Evolutionary conservation across 2,329 filamentous ascomycete genomes (phyloP).

Genomic region (Alternaria sp.): DNA sequence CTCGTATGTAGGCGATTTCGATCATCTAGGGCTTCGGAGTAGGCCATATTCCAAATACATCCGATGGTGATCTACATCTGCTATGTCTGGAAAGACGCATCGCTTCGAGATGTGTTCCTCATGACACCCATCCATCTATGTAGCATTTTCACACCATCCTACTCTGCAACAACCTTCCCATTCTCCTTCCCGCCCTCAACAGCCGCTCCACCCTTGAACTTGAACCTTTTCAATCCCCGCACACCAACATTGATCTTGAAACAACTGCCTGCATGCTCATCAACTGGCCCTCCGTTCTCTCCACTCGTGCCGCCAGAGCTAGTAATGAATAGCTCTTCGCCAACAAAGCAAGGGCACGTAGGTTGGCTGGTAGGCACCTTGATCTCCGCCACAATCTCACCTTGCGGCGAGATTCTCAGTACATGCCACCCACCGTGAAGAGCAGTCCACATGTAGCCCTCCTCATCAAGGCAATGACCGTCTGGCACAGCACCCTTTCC

Average conservation of each 20-base stretch:
- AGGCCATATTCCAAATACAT: neutral
- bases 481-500: slow-evolving; percentile 68
- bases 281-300: slow-evolving; percentile 67
- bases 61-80: neutral
- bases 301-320: slow-evolving; percentile 60
- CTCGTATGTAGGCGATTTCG: neutral
- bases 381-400: slow-evolving; percentile 76
- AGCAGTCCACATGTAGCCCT: slow-evolving; percentile 89
- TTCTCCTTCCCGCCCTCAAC: slow-evolving; percentile 39
- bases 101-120: neutral
- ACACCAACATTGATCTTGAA: slow-evolving; percentile 81
- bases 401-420: slow-evolving; percentile 73
- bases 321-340: slow-evolving; percentile 77
- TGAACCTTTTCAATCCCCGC: slow-evolving; percentile 57
- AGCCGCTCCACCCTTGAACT: slow-evolving; percentile 40
- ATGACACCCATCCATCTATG: neutral
- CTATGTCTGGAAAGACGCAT: neutral
- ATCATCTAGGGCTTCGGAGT: neutral
- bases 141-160: neutral
- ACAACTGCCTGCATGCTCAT: slow-evolving; percentile 70
- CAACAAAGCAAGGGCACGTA: slow-evolving; percentile 82
- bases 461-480: slow-evolving; percentile 81
- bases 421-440: slow-evolving; percentile 81
- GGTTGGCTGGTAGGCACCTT: slow-evolving; percentile 77
- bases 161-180: slow-evolving; percentile 36